phyloP scores from a whole-genome alignment of 441 rosid species.

The Manihot esculenta region DNA sequence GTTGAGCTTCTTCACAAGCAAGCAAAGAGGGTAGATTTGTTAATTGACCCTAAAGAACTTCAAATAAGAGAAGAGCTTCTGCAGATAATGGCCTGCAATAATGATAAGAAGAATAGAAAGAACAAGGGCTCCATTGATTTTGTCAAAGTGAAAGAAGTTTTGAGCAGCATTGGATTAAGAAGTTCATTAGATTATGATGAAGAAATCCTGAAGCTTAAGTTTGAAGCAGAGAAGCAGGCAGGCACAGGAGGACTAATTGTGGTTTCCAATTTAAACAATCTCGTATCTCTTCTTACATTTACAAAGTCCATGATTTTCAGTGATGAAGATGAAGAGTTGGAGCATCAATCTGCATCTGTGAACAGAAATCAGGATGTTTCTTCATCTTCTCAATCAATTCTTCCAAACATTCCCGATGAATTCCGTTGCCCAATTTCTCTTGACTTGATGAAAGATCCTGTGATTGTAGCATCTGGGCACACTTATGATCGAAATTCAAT shows the following conservation, averaged over 20 bases:
- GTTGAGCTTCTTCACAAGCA: slow-evolving; percentile 69
- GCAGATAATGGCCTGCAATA: slow-evolving; percentile 39
- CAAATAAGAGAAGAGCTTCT: slow-evolving; percentile 46
- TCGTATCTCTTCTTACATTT: slow-evolving; percentile 47
- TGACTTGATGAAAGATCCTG: slow-evolving; percentile 70
- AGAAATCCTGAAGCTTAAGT: slow-evolving; percentile 51
- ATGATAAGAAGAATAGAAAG: slow-evolving; percentile 37
- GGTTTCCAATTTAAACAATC: slow-evolving; percentile 62
- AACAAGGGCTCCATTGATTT: slow-evolving; percentile 37
- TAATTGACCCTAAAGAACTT: slow-evolving; percentile 44
- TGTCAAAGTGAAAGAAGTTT: slow-evolving; percentile 32
- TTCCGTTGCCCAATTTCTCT: slow-evolving; percentile 68
- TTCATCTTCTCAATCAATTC: slow-evolving; percentile 37
- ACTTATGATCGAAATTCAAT: slow-evolving; percentile 64
- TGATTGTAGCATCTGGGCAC: slow-evolving; percentile 68
- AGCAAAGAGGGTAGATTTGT: slow-evolving; percentile 46
- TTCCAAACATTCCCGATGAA: slow-evolving; percentile 55
- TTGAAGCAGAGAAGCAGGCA: slow-evolving; percentile 58
- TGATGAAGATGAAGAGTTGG: slow-evolving; percentile 25
- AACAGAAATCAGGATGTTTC: slow-evolving; percentile 34
- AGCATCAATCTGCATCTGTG: slow-evolving; percentile 20
- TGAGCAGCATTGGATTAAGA: slow-evolving; percentile 51
- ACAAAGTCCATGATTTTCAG: slow-evolving; percentile 44
- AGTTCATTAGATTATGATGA: slow-evolving; percentile 42
- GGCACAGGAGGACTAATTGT: slow-evolving; percentile 64